phyloP scores from a whole-genome alignment of 78 protist species.

The Goniomonas avonlea region DNA sequence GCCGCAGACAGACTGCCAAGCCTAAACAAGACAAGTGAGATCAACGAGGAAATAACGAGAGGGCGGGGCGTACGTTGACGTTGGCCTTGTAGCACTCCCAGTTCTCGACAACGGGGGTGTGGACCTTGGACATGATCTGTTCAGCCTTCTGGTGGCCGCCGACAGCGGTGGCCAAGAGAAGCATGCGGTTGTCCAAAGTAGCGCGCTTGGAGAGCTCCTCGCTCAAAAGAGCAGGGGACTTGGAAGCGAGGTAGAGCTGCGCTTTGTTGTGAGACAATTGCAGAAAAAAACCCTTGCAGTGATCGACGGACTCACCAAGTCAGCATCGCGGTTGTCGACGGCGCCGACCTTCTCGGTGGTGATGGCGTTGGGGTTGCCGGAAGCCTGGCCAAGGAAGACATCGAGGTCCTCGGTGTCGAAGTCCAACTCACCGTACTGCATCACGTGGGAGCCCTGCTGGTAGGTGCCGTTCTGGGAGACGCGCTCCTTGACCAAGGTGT shows the following conservation, averaged over 20 bases:
- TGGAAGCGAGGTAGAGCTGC: not conserved
- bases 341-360: not conserved
- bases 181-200: not conserved
- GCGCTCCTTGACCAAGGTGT: not conserved
- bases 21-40: not conserved
- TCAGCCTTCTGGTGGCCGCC: not conserved
- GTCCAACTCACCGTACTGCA: not conserved
- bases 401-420: not conserved
- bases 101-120: not conserved
- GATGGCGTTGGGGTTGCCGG: not conserved
- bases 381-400: no score
- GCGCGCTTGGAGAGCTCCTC: not conserved
- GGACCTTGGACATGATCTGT: not conserved
- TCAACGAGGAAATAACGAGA: not conserved
- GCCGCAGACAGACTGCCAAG: not conserved
- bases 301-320: not conserved
- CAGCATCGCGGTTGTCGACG: not conserved
- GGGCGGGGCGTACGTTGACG: not conserved
- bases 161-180: not conserved
- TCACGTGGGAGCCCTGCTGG: not conserved
- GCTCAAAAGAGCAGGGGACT: not conserved
- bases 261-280: not conserved
- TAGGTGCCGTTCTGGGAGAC: no score
- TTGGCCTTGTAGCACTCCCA: not conserved
- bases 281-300: no score